Percentiles rank a stretch among this genome's conserved stretches.
phyloP scores from a whole-genome alignment of 495 filamentous ascomycete species.

The Penicillium crystallinum region DNA sequence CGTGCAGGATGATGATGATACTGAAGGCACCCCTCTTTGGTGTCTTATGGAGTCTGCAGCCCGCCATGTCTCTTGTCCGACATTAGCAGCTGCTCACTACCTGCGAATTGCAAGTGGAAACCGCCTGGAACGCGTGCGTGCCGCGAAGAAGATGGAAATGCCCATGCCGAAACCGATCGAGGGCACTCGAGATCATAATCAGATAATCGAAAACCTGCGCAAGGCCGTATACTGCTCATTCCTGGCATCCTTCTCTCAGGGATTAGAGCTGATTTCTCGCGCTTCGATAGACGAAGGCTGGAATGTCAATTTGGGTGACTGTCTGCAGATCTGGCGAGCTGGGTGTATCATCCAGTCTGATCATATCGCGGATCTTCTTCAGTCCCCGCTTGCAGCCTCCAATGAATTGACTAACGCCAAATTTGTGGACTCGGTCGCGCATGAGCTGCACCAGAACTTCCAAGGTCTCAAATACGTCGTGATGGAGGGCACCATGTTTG shows the following conservation, averaged over 20 bases:
- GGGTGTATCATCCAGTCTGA: slow-evolving; percentile 74
- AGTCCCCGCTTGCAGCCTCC: slow-evolving; percentile 32
- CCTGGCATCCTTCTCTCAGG: slow-evolving; percentile 61
- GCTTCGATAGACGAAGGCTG: slow-evolving; percentile 58
- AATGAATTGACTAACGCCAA: slow-evolving; percentile 36
- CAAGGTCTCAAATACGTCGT: slow-evolving; percentile 54
- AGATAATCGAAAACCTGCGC: slow-evolving; percentile 56
- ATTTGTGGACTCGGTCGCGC: slow-evolving; percentile 46
- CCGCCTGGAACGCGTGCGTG: slow-evolving; percentile 47
- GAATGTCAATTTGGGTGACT: slow-evolving; percentile 54
- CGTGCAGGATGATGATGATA: slow-evolving; percentile 63
- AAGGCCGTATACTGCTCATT: slow-evolving; percentile 59
- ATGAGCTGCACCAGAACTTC: slow-evolving; percentile 50
- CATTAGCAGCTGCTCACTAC: slow-evolving; percentile 58
- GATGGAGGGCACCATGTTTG: slow-evolving; percentile 49
- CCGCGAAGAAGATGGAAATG: slow-evolving; percentile 40
- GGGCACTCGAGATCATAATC: slow-evolving; percentile 35
- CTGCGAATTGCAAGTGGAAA: slow-evolving; percentile 63
- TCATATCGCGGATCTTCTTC: slow-evolving; percentile 56
- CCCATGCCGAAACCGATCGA: slow-evolving; percentile 39
- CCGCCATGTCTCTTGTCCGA: slow-evolving; percentile 61
- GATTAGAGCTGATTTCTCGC: slow-evolving; percentile 59
- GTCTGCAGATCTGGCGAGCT: slow-evolving; percentile 65
- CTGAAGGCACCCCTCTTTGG: slow-evolving; percentile 68
- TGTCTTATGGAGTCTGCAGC: slow-evolving; percentile 55